phyloP scores from a whole-genome alignment of 129 eudicot species.

The Flaveria trinervia region DNA sequence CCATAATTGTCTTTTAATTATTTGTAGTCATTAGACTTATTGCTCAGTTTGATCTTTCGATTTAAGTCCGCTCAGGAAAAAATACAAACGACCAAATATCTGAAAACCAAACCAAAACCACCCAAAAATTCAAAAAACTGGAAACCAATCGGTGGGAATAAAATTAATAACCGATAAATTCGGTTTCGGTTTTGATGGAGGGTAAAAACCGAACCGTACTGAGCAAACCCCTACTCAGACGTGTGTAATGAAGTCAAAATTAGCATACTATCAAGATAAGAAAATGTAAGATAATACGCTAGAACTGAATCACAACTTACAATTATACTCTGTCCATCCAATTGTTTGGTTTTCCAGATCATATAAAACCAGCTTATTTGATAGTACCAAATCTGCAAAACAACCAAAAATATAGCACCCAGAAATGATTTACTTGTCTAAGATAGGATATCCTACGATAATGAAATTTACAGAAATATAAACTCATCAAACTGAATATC shows the following conservation, averaged over 20 bases:
- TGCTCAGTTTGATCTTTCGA: too few relatives aligned
- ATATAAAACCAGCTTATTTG: slow-evolving; percentile 73
- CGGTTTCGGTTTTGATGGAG: too few relatives aligned
- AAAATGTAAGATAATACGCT: not conserved
- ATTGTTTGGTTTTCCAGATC: slow-evolving; percentile 76
- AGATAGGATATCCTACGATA: not conserved
- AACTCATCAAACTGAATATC: not conserved
- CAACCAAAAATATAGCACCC: slow-evolving; percentile 1
- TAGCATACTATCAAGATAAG: not conserved
- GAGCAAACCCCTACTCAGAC: too few relatives aligned
- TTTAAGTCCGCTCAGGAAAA: too few relatives aligned
- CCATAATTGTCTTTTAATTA: too few relatives aligned
- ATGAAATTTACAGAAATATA: slow-evolving; percentile 3
- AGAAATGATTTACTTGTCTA: not conserved
- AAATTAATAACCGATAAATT: too few relatives aligned
- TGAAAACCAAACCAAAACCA: too few relatives aligned
- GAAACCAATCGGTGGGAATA: too few relatives aligned
- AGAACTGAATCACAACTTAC: slow-evolving; percentile 48
- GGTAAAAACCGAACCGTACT: too few relatives aligned
- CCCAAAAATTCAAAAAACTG: too few relatives aligned
- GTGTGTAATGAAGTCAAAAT: not conserved
- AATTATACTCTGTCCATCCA: slow-evolving; percentile 86
- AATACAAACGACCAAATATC: too few relatives aligned
- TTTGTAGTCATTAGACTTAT: too few relatives aligned
- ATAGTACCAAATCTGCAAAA: slow-evolving; percentile 75